A percentile compares a stretch with the other conserved stretches of the same genome.
phyloP scores from a whole-genome alignment of 225 moss, liverwort and hornwort genomes.

The Pleurozium schreberi region DNA sequence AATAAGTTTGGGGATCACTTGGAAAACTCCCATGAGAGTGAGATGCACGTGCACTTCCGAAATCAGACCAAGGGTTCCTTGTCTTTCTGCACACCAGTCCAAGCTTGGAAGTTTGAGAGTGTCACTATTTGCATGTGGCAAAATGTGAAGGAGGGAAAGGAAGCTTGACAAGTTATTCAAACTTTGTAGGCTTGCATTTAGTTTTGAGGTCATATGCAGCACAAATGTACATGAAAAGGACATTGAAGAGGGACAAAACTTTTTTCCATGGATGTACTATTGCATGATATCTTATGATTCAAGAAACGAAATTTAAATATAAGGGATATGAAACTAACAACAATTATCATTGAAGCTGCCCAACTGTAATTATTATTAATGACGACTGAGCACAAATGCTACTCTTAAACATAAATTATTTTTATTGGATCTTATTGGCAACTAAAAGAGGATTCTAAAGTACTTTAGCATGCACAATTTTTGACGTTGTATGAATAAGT shows the following conservation, averaged over 20 bases:
- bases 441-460: neutral
- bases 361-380: accelerated
- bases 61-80: neutral
- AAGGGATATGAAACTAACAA: no score
- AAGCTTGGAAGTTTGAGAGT: neutral
- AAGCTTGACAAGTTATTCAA: neutral
- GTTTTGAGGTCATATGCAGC: neutral
- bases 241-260: neutral
- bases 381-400: neutral
- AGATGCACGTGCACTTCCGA: neutral
- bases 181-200: neutral
- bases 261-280: neutral
- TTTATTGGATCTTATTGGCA: neutral
- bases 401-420: neutral
- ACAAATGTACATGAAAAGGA: neutral
- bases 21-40: neutral
- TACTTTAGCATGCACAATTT: neutral
- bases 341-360: neutral
- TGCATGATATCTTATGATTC: neutral
- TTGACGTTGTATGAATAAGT: neutral
- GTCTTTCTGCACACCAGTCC: neutral
- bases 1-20: neutral
- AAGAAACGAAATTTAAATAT: neutral
- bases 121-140: no score
- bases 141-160: neutral